These are phyloP conservation scores for Blastobotrys indianensis DNA, from an alignment of 1,139 yeast genomes.

Conservation along the genomic window DNA sequence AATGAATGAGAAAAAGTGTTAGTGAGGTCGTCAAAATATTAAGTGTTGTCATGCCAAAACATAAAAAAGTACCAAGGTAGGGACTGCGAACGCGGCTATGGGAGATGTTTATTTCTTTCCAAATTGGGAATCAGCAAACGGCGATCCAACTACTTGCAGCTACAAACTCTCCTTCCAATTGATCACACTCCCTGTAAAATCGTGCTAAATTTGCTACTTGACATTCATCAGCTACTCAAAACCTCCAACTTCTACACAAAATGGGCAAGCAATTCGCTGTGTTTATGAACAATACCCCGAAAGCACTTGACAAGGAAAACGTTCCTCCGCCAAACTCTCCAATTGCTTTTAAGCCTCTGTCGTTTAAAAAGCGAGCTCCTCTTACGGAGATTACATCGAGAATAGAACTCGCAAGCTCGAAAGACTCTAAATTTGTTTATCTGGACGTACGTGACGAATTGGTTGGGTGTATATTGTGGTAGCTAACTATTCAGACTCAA, in stretches of 20 bases:
- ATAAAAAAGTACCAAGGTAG: not conserved
- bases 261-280: constrained; percentile 13
- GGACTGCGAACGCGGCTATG: not conserved
- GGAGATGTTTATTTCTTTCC: not conserved
- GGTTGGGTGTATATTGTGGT: no score
- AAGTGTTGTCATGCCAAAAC: not conserved
- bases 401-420: not conserved
- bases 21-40: not conserved
- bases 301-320: constrained; percentile 8
- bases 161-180: no score
- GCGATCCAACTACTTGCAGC: no score
- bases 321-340: constrained; percentile 13
- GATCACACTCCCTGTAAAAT: no score
- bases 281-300: constrained; percentile 6
- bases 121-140: no score
- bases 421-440: constrained; percentile 8
- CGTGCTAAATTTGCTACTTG: not conserved
- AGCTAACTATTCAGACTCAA: constrained; percentile 4
- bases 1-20: not conserved
- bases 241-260: not conserved
- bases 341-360: constrained; percentile 1
- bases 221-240: not conserved
- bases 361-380: constrained; percentile 6
- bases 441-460: constrained; percentile 11
- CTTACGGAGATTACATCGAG: constrained; percentile 1